Base-by-base conservation (phyloP, 805 yeast genomes). In the Sugiyamaella americana region DNA sequence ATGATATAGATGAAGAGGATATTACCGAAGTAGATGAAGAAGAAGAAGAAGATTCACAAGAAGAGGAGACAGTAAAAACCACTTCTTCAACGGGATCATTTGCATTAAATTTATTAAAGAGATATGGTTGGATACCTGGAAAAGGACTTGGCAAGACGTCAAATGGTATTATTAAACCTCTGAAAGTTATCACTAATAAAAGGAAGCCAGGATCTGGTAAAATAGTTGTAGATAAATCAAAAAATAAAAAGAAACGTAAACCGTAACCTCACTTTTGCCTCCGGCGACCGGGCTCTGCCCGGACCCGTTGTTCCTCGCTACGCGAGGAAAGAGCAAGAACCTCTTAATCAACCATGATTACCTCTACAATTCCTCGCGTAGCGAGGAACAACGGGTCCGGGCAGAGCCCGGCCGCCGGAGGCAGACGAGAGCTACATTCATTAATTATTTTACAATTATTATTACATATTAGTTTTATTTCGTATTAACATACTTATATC, bases 401-500 rank as follows among this genome's bases (percentile, higher is more conserved):
- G n/a, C n/a, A n/a, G n/a, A n/a, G n/a, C n/a, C n/a, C n/a, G n/a
- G n/a, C n/a, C n/a, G n/a, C n/a, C n/a, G n/a, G n/a, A n/a, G n/a
- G n/a, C n/a, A n/a, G n/a, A n/a, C n/a, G n/a, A n/a, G n/a, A n/a
- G n/a, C n/a, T n/a, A n/a, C n/a, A n/a, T n/a, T n/a, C n/a, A n/a
- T n/a, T n/a, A n/a, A n/a, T n/a, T n/a, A n/a, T n/a, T n/a, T n/a
- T n/a, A n/a, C n/a, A n/a, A n/a, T n/a, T n/a, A n/a, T n/a, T 13
- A 26, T 26, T 26, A 26, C 32, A 26, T 8, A 26, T 26, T 8
- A 8, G 32, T 8, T 8, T 13, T 8, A 26, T 26, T 26, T 8
- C 32, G 32, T 8, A 26, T 26, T 8, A 36, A 13, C 46, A 57
- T 20, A 2, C 51, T 49, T 19, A 62, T 20, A 46, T 72, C 75